Evolutionary conservation across 257 asterid genomes (phyloP).

Genomic region (Salvia hispanica): DNA sequence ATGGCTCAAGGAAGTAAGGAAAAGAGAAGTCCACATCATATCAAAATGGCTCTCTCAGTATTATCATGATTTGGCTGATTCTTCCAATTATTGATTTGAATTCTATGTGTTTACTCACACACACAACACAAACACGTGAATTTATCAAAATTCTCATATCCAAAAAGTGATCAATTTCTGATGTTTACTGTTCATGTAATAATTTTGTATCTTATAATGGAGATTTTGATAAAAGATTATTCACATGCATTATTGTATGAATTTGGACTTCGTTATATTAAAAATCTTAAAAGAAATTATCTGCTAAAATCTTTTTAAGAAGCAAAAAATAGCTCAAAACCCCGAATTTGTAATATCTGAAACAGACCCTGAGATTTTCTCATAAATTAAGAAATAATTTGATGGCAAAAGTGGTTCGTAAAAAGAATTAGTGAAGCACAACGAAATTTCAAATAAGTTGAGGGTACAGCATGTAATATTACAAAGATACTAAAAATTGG

Average conservation of each 20-base stretch:
- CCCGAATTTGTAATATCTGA: neutral
- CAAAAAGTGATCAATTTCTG: neutral
- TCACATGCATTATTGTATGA: too few relatives aligned
- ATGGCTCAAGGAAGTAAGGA: constrained; percentile 70
- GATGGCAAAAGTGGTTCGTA: neutral
- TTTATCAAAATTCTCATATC: constrained; percentile 4
- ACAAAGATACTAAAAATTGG: neutral
- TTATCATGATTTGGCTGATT: constrained; percentile 41
- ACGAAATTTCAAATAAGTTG: neutral
- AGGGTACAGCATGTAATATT: neutral
- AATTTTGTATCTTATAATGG: neutral
- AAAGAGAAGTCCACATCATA: constrained; percentile 56
- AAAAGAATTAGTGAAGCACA: neutral
- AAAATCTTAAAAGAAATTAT: too few relatives aligned
- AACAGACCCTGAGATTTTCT: too few relatives aligned
- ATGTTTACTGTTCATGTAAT: neutral
- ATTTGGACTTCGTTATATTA: too few relatives aligned
- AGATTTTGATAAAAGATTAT: too few relatives aligned
- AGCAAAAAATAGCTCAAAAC: neutral
- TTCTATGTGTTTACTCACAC: neutral
- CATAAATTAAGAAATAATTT: neutral
- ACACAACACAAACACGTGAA: constrained; percentile 21
- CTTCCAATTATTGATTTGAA: constrained; percentile 11
- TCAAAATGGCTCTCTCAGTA: constrained; percentile 62
- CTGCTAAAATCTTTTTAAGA: too few relatives aligned